Conservation (phyloP, 2,329 filamentous ascomycete species). For the Aspergillus bombycis region DNA sequence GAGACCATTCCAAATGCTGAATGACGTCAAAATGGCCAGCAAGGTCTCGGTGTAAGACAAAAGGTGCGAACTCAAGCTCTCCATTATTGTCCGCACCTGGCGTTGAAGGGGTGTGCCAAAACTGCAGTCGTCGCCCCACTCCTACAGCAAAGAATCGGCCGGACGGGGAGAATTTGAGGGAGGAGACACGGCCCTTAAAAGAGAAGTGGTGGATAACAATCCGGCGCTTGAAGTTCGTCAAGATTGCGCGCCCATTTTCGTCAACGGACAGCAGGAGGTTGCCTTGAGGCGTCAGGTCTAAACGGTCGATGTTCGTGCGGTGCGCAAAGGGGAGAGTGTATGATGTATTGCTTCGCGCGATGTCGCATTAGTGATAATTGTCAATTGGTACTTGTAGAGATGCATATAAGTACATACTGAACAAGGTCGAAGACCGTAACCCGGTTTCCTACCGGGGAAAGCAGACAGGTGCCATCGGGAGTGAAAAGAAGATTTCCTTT, state of each 20-base stretch:
- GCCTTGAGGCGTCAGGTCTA: slow-evolving; percentile 86
- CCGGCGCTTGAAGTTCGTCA: slow-evolving; percentile 85
- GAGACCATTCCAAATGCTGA: slow-evolving; percentile 89
- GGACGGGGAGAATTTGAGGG: slow-evolving; percentile 87
- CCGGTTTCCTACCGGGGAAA: slow-evolving; percentile 94
- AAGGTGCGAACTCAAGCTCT: slow-evolving; percentile 92
- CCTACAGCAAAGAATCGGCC: slow-evolving; percentile 89
- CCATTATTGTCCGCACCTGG: slow-evolving; percentile 78
- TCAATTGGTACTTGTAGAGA: neutral
- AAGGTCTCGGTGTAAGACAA: slow-evolving; percentile 83
- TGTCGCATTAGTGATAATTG: slow-evolving; percentile 7
- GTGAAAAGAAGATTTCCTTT: slow-evolving; percentile 97
- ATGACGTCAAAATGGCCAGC: slow-evolving; percentile 88
- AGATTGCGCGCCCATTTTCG: slow-evolving; percentile 88
- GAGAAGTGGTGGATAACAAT: slow-evolving; percentile 93
- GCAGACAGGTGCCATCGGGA: slow-evolving; percentile 91
- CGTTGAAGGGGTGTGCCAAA: slow-evolving; percentile 93
- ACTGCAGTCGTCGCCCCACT: slow-evolving; percentile 83
- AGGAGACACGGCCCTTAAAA: slow-evolving; percentile 81
- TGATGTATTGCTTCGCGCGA: slow-evolving; percentile 41
- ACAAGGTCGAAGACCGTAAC: slow-evolving; percentile 96
- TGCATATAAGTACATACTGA: slow-evolving; percentile 62
- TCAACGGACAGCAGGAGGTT: slow-evolving; percentile 93
- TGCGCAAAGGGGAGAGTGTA: slow-evolving; percentile 74
- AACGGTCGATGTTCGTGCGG: slow-evolving; percentile 85